Base-by-base conservation (phyloP, 2,329 filamentous ascomycete genomes). In the Trichothecium roseum region DNA sequence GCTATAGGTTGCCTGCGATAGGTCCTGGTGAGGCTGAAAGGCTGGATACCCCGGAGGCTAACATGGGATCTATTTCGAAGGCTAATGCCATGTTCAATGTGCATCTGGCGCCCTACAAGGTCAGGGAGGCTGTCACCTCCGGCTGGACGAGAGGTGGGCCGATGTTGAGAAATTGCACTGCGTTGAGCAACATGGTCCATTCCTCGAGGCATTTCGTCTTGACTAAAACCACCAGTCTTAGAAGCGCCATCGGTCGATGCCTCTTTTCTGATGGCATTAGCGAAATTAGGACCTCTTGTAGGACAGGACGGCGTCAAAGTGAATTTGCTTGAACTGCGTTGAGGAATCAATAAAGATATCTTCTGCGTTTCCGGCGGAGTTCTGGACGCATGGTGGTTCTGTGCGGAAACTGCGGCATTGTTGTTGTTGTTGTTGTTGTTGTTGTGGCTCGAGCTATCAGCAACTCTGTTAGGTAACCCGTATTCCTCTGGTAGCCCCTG, bases 1-100 rank as follows among this genome's bases (percentile, higher is more conserved):
- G 82, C 81, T 47, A 85, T 76, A 0, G 78, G 75, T 40, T 78
- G 72, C 18, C 72, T 66, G 41, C 68, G 72, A 45, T 78, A 70
- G 6, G 68, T 69, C 41, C 62, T 65, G 30, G 63, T 56, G 35
- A 76, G 53, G 42, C 62, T 74, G 53, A 76, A 73, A 2, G 56
- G 61, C 41, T 68, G 60, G 8, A 59, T 55, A 30, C 66, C 68
- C 30, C 54, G 56, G 9, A 76, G 54, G 43, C 71, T 76, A 44
- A 75, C 61, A 48, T 76, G 70, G 2, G 68, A 70, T 40, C 61
- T 64, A 22, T 63, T 62, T 37, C 60, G 60, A 20, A 77, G 60
- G 46, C 56, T 68, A 39, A 69, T 57, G 5, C 51, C 52, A 37
- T 56, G 57, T 8, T 52, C 45, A 5, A 42, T 35, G 20, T 51